phyloP scores from a whole-genome alignment of 2,329 filamentous ascomycete species.

The Piedraia hortae region DNA sequence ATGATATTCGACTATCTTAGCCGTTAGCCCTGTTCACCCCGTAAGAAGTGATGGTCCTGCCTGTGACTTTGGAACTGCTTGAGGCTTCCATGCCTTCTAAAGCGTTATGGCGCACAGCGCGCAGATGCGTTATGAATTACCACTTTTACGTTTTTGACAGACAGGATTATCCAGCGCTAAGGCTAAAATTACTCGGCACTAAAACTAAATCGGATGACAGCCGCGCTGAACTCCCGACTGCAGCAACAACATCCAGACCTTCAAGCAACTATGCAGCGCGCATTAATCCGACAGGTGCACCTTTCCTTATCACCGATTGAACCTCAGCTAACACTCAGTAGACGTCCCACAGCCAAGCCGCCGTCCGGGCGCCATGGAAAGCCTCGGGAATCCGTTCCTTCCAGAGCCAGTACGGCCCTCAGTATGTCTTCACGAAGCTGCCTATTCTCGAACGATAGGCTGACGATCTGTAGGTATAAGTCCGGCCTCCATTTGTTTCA shows the following conservation, averaged over 20 bases:
- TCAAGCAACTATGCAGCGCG: slow-evolving; percentile 8
- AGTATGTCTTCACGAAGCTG: slow-evolving; percentile 16
- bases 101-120: slow-evolving; percentile 7
- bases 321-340: neutral
- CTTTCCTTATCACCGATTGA: neutral
- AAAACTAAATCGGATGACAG: neutral
- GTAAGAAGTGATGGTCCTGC: slow-evolving; percentile 7
- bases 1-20: slow-evolving; percentile 58
- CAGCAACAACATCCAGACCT: slow-evolving; percentile 9
- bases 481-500: slow-evolving; percentile 22
- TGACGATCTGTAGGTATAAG: slow-evolving; percentile 19
- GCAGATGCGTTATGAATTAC: too few species aligned
- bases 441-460: neutral
- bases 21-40: slow-evolving; percentile 1
- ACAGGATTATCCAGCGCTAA: slow-evolving; percentile 1
- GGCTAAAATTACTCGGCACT: neutral
- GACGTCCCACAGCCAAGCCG: neutral
- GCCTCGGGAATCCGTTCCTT: slow-evolving; percentile 17
- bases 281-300: slow-evolving; percentile 2
- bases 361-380: slow-evolving; percentile 5
- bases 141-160: neutral
- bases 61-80: slow-evolving; percentile 23
- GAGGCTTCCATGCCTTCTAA: slow-evolving; percentile 12
- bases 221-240: neutral
- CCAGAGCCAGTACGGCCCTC: slow-evolving; percentile 28